Evolutionary conservation across 768 basidiomycete genomes (phyloP), one percentile per base, ranked within the genome.

Genomic region (Mycena latifolia): DNA sequence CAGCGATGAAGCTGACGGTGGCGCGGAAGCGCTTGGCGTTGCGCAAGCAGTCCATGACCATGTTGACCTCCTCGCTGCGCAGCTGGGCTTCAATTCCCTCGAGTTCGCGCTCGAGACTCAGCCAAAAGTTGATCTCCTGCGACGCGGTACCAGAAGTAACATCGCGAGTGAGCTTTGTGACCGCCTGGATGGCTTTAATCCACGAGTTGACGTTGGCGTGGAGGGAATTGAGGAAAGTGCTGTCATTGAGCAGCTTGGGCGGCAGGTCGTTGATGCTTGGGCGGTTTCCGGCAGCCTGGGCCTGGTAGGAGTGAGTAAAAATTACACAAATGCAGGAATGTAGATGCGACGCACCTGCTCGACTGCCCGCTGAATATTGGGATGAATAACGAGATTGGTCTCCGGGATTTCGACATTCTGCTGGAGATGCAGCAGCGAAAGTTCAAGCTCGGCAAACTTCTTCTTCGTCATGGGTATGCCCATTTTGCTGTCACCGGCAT

Each of bases 381-480:
- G 95, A 74, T 99, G 96, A 56, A 98, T 93, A 69, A 93, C 84
- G 31, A 99, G 89, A 71, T 95, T 92, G 5, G 95, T 97, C 78
- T 99, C 95, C 0, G 98, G 98, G 56, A 99, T 99, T 81, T 99
- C 98, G 68, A 99, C 97, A 72, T 99, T 99, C 78, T 99, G 98
- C 74, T 99, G 97, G 7, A 99, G 85, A 76, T 99, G 98, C 2
- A 99, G 82, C 18, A 99, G 81, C 2, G 95, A 96, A 12, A 98
- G 80, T 77, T 99, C 97, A 60, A 99, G 89, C 73, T 99, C 98
- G 10, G 98, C 97, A 74, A 99, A 98, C 80, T 98, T 99, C 84
- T 96, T 96, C 88, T 98, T 99, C 50, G 97, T 96, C 86, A 98
- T 94, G 4, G 98, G 98, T 63, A 99, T 99, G 84, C 94, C 94